phyloP scores from a whole-genome alignment of 768 basidiomycete genomes.

The Pluteus cervinus region DNA sequence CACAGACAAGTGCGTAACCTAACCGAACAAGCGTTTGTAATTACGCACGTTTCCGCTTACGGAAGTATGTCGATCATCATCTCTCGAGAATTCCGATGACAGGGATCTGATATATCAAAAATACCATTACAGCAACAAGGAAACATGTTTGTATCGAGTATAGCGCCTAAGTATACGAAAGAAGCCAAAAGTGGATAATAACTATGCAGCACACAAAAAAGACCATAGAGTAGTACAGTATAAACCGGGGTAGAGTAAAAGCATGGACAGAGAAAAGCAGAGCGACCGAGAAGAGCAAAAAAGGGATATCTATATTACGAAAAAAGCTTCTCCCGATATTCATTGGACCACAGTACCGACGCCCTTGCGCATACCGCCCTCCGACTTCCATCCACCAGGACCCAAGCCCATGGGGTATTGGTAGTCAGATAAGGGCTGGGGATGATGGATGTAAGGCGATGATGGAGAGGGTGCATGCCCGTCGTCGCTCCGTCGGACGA shows the following conservation, averaged over 20 bases:
- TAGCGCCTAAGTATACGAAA: too few species aligned
- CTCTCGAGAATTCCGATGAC: too few species aligned
- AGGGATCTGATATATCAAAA: too few species aligned
- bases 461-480: slow-evolving; percentile 22
- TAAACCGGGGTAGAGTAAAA: not conserved
- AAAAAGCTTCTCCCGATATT: slow-evolving; percentile 5
- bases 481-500: slow-evolving; percentile 26
- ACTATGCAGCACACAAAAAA: not conserved
- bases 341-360: slow-evolving; percentile 32
- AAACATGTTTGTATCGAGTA: too few species aligned
- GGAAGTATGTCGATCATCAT: too few species aligned
- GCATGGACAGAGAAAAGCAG: not conserved
- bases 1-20: too few species aligned
- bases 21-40: too few species aligned
- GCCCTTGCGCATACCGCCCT: slow-evolving; percentile 36
- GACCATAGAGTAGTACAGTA: too few species aligned
- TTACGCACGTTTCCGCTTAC: too few species aligned
- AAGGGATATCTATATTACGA: not conserved
- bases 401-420: slow-evolving; percentile 32
- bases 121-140: too few species aligned
- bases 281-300: not conserved
- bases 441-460: slow-evolving; percentile 36
- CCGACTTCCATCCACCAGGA: slow-evolving; percentile 41
- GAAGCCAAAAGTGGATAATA: not conserved
- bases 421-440: slow-evolving; percentile 34